A percentile compares a stretch with the other conserved stretches of the same genome.
Evolutionary conservation across 768 basidiomycete species (phyloP).

Genomic region (Amanita thiersii): DNA sequence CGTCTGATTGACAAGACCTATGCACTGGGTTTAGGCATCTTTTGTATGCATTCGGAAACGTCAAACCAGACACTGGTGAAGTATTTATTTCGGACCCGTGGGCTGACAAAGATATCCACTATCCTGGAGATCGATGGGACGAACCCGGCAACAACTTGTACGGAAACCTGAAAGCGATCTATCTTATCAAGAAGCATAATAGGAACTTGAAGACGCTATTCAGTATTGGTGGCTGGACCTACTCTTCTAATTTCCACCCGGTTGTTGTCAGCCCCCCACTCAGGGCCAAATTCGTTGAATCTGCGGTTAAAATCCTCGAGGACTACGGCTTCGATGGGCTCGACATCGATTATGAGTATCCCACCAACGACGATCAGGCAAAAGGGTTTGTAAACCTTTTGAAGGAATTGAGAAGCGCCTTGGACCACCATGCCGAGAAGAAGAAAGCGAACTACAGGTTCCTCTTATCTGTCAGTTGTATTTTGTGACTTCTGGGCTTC

Average conservation of each 20-base stretch:
- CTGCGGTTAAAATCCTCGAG: conserved; percentile 73
- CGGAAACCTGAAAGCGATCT: conserved; percentile 92
- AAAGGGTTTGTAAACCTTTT: conserved; percentile 78
- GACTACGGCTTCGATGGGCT: conserved; percentile 91
- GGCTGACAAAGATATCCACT: conserved; percentile 97
- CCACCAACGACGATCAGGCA: conserved; percentile 69
- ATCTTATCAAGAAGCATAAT: conserved; percentile 80
- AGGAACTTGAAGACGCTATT: conserved; percentile 75
- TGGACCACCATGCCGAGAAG: conserved; percentile 65
- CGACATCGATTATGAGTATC: conserved; percentile 93
- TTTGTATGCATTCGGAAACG: conserved; percentile 88
- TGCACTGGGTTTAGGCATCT: too few relatives aligned
- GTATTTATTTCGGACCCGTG: conserved; percentile 85
- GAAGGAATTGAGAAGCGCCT: conserved; percentile 61
- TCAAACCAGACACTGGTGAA: conserved; percentile 77
- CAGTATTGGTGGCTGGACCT: conserved; percentile 95
- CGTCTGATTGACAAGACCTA: too few relatives aligned
- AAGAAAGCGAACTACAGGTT: conserved; percentile 56
- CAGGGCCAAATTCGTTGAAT: conserved; percentile 73
- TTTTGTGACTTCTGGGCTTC: conserved; percentile 1
- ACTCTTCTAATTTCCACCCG: conserved; percentile 80
- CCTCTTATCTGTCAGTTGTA: conserved; percentile 56
- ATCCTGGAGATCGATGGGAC: conserved; percentile 92
- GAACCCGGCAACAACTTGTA: conserved; percentile 87
- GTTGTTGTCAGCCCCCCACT: conserved; percentile 58